Conservation (phyloP, 2,329 filamentous ascomycete species). For the Endoconidiophora polonica region DNA sequence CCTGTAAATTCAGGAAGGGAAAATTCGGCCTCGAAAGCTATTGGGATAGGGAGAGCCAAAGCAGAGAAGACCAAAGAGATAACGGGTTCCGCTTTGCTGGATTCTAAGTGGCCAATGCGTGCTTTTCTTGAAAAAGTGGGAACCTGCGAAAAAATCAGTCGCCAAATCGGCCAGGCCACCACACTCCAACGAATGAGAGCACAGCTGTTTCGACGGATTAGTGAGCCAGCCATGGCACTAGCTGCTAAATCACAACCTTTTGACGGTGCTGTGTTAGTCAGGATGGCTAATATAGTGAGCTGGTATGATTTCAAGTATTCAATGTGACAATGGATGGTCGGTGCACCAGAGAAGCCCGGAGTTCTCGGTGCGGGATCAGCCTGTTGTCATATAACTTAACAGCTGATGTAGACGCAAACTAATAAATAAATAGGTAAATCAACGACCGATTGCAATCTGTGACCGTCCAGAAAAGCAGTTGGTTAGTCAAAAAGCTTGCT, state of each 20-base stretch:
- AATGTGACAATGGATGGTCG: too few species aligned
- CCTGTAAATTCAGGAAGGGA: conserved; percentile 14
- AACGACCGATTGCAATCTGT: too few species aligned
- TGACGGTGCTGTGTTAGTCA: conserved; percentile 9
- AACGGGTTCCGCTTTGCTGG: conserved; percentile 3
- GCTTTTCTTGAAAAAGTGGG: conserved; percentile 9
- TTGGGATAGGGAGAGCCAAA: background rate
- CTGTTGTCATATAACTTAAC: too few species aligned
- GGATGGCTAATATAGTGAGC: background rate
- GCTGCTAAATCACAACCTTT: conserved; percentile 5
- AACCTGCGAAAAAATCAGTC: conserved; percentile 9
- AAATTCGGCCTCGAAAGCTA: conserved; percentile 1
- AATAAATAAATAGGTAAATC: too few species aligned
- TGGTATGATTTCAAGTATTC: too few species aligned
- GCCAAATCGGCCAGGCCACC: conserved; percentile 1
- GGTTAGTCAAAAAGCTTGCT: too few species aligned
- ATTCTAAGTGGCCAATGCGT: conserved; percentile 11
- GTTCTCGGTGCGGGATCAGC: too few species aligned
- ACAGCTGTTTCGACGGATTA: conserved; percentile 5
- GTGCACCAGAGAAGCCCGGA: too few species aligned
- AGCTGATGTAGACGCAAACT: too few species aligned
- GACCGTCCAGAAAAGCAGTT: too few species aligned
- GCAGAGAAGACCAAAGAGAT: background rate
- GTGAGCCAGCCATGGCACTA: background rate
- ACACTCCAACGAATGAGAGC: conserved; percentile 9